phyloP scores from a whole-genome alignment of 78 protist species.

The slime mould (Dictyostelium discoideum) region dicty_2.7 NC_007088.5:7616501-7617000 shows the following conservation, averaged over 20 bases:
- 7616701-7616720: neutral
- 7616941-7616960: neutral
- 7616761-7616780: constrained; percentile 8
- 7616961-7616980: constrained; percentile 34
- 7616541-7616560: neutral
- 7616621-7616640: neutral
- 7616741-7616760: constrained; percentile 30
- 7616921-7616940: constrained; percentile 80
- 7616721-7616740: constrained; percentile 11
- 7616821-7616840: constrained; percentile 57
- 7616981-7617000: constrained; percentile 22
- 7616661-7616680: neutral
- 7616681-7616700: neutral
- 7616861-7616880: constrained; percentile 79
- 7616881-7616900: constrained; percentile 83
- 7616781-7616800: neutral
- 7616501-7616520: constrained; percentile 49
- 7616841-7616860: constrained; percentile 80
- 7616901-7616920: constrained; percentile 86
- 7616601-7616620: neutral
- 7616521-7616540: constrained; percentile 30
- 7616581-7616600: too few species aligned
- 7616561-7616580: neutral
- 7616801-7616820: neutral
- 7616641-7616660: neutral